Evolutionary conservation across 176 grass and related monocot species (phyloP), one percentile per base, ranked within the genome.

Genomic region (Miscanthus lutarioriparius): DNA sequence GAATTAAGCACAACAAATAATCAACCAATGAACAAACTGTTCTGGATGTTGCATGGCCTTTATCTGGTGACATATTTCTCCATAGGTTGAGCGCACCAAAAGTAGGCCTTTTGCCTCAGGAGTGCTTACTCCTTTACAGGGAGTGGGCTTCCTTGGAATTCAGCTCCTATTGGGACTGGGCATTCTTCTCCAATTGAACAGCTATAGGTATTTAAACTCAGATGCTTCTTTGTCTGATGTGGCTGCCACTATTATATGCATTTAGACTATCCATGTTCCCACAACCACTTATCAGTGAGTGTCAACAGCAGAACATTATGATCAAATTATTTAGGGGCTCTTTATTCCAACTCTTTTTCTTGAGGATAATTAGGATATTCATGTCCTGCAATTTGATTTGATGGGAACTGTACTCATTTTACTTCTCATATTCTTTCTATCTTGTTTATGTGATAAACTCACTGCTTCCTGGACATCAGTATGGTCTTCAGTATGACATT

Each of bases 181-280:
- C 76, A 91, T 97, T 90, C 92, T 95, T 87, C 91, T 95, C 36
- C 89, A 95, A 79, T 89, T 98, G 22, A 98, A 98, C 66, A 41
- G 86, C 56, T 95, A 87, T 15, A 98, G 95, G 95, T 98, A 73
- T 62, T 17, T 8, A 11, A 8, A 30, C 28, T 66, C 33, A 59
- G 32, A 14, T 88, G 4, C 16, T 40, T 26, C 11, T 65, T 7
- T 65, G 8, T 17, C 41, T 66, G 14, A 39, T 85, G 12, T 14
- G 9, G 44, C 70, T 48, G 14, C 5, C 30, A 40, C 20, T 70
- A 27, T 36, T 69, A 13, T 7, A 63, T 77, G 64, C 20, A 33
- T 61, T 40, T 71, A 30, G 16, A 32, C 66, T 43, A 58, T 32
- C 48, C 64, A 53, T 33, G 72, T 28, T 75, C 44, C 71, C 3